Evolutionary conservation across 495 filamentous ascomycete genomes (phyloP).

Genomic region (Aspergillus mulundensis): DNA sequence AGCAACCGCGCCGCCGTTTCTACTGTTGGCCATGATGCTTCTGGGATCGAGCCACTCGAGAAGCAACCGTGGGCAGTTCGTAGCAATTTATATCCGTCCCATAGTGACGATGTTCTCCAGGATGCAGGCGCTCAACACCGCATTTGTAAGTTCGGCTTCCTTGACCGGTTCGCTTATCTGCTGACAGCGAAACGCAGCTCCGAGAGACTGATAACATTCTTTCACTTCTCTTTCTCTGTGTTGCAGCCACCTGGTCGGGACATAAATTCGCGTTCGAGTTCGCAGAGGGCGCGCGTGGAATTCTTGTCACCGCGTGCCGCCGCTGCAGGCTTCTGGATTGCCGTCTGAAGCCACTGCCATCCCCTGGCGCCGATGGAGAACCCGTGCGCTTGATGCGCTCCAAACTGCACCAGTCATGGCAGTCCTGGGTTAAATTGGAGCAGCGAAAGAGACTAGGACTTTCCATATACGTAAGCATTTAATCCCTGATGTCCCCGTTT

Average conservation of each 20-base stretch:
- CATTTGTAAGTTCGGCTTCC: not conserved
- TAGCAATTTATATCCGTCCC: not conserved
- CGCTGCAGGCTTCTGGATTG: constrained; percentile 2
- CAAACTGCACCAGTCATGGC: too few species aligned
- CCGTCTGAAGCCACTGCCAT: not conserved
- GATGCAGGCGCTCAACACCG: not conserved
- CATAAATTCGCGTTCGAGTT: constrained; percentile 2
- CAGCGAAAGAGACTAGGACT: too few species aligned
- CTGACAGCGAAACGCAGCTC: not conserved
- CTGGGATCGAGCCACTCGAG: constrained; percentile 1
- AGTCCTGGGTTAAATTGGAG: too few species aligned
- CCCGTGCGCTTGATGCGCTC: too few species aligned
- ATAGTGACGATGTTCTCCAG: not conserved
- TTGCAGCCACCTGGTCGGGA: not conserved
- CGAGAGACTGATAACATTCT: not conserved
- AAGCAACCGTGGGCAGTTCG: not conserved
- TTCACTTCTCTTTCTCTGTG: not conserved
- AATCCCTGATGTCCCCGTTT: too few species aligned
- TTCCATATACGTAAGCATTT: too few species aligned
- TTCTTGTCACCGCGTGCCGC: constrained; percentile 1
- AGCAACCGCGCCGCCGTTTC: not conserved
- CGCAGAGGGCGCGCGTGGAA: constrained; percentile 2
- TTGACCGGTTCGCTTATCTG: too few species aligned
- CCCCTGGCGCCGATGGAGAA: too few species aligned
- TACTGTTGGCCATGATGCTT: constrained; percentile 1